Evolutionary conservation across 2,329 filamentous ascomycete genomes (phyloP).

Genomic region (Beauveria varroae): DNA sequence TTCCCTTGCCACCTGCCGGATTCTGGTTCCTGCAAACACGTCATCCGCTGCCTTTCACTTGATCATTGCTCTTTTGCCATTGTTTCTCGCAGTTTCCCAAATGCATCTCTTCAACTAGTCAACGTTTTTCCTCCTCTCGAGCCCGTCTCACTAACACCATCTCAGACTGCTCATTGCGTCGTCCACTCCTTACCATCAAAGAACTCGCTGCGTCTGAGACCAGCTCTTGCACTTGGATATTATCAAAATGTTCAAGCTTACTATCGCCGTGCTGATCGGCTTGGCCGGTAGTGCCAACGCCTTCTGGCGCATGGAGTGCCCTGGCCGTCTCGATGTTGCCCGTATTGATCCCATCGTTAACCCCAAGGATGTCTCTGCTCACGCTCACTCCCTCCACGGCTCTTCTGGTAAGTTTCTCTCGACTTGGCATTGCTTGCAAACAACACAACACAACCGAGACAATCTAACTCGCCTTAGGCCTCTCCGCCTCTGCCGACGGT

Average conservation of each 20-base stretch:
- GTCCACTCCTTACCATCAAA: conserved; percentile 23
- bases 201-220: conserved; percentile 11
- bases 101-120: background rate
- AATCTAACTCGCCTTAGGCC: conserved; percentile 40
- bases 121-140: background rate
- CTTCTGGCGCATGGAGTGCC: conserved; percentile 90
- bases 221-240: conserved; percentile 20
- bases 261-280: conserved; percentile 25
- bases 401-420: conserved; percentile 57
- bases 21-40: background rate
- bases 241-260: conserved; percentile 26
- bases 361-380: conserved; percentile 49
- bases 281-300: conserved; percentile 43
- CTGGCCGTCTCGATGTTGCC: conserved; percentile 58
- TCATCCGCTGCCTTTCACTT: conserved; percentile 10
- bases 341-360: conserved; percentile 72
- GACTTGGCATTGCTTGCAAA: background rate
- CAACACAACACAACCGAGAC: background rate
- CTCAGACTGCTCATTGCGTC: conserved; percentile 29
- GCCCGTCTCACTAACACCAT: conserved; percentile 3
- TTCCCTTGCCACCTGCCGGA: conserved; percentile 1
- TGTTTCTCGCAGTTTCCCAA: background rate
- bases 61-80: conserved; percentile 7
- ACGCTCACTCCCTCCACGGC: conserved; percentile 71
- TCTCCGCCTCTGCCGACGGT: conserved; percentile 50